Evolutionary conservation across 495 filamentous ascomycete genomes (phyloP), one percentile per base, ranked within the genome.

Genomic region (Aspergillus conjunctus): DNA sequence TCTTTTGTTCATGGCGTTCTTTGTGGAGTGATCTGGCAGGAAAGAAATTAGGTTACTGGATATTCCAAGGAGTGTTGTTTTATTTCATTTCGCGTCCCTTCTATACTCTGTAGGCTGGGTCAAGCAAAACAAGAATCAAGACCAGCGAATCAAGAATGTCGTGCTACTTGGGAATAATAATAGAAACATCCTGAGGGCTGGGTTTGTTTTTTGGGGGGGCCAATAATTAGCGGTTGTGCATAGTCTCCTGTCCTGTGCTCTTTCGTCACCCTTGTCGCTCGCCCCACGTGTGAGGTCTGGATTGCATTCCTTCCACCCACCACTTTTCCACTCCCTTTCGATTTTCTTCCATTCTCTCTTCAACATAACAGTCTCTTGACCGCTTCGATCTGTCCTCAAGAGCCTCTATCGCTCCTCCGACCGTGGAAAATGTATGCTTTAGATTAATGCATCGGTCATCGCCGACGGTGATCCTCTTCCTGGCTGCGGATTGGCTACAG

Each of bases 1-100:
- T 73, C 59, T 61, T 72, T 60, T 72, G 64, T 73, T 67, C 52
- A 58, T 66, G 76, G 76, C 74, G 76, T 78, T 78, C 51, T 58
- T 61, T 60, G 64, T 62, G 71, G 74, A 71, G 68, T 71, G 71
- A 71, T 63, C 60, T 66, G 75, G 68, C 60, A 60, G 68, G 65
- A 64, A 67, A 61, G 57, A 63, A 70, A 68, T 51, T 66, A 71
- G 65, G 68, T 60, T 69, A 66, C 62, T 72, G 68, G 68, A 67
- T 73, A 66, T 68, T 64, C n/a, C 56, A 63, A 69, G 56, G 63
- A 65, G 60, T 63, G 63, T 26, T 60, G 26, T 59, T n/a, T 45
- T 20, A 57, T 56, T 68, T 73, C 26, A 58, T 41, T 58, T 50
- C 31, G 44, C 56, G 56, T 51, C 51, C 17, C 32, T 15, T 53